Percentiles rank a stretch among this genome's conserved stretches.
These are phyloP conservation scores for Rubroboletus satanas DNA, from an alignment of 768 basidiomycete species.

Conservation along the genomic window DNA sequence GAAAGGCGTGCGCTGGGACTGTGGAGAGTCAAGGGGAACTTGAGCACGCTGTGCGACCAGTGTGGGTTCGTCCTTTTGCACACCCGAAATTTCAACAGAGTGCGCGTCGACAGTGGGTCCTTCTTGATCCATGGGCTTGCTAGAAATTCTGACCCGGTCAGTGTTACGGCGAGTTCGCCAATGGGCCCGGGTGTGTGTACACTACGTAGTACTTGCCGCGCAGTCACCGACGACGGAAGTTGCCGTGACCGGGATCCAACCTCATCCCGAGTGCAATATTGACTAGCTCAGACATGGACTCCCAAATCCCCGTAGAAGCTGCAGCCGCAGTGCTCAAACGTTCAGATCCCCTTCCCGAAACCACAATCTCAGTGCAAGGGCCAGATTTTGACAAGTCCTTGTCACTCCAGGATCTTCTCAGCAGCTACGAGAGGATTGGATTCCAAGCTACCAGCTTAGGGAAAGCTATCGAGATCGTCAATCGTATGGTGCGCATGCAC, in stretches of 20 bases:
- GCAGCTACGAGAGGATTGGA: slow-evolving; percentile 84
- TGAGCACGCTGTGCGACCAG: slow-evolving; percentile 8
- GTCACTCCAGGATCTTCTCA: slow-evolving; percentile 65
- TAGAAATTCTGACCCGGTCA: background rate
- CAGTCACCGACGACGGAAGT: slow-evolving; percentile 19
- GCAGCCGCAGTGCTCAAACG: slow-evolving; percentile 75
- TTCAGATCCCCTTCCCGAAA: slow-evolving; percentile 65
- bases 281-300: slow-evolving; percentile 8
- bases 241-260: slow-evolving; percentile 18
- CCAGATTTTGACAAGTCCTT: slow-evolving; percentile 77
- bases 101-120: slow-evolving; percentile 3
- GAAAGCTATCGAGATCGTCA: slow-evolving; percentile 83
- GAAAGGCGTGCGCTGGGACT: slow-evolving; percentile 2
- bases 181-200: background rate
- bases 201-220: background rate
- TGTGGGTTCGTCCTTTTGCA: slow-evolving; percentile 6
- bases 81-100: background rate
- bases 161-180: background rate
- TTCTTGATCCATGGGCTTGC: slow-evolving; percentile 19
- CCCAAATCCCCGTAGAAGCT: slow-evolving; percentile 49
- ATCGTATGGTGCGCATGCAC: slow-evolving; percentile 71
- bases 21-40: background rate
- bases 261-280: background rate
- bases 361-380: slow-evolving; percentile 72
- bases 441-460: slow-evolving; percentile 96